A percentile compares a stretch with the other conserved stretches of the same genome.
Evolutionary conservation across 441 rosid genomes (phyloP).

Genomic region (Adansonia madagascariensis): DNA sequence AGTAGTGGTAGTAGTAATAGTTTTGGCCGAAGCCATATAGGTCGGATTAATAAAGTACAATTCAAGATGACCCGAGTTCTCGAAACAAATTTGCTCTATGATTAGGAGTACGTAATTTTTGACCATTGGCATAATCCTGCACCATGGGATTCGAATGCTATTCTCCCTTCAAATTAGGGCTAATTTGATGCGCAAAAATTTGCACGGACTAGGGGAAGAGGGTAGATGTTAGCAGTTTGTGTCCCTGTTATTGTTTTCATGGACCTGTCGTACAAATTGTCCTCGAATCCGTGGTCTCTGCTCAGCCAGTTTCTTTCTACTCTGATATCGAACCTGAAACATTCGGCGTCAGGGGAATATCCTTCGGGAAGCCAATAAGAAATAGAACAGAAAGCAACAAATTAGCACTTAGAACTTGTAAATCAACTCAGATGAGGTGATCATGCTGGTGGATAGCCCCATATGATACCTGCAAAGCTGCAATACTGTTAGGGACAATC

Average conservation of each 20-base stretch:
- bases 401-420: constrained; percentile 10
- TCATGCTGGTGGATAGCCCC: not conserved
- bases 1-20: not conserved
- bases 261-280: constrained; percentile 47
- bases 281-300: constrained; percentile 58
- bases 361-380: not conserved
- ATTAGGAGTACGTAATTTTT: constrained; percentile 7
- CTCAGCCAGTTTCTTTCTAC: constrained; percentile 58
- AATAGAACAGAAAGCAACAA: not conserved
- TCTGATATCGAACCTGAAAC: constrained; percentile 59
- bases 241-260: constrained; percentile 36
- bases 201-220: constrained; percentile 3
- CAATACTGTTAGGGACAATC: not conserved
- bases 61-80: constrained; percentile 21
- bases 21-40: not conserved
- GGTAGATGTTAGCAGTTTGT: constrained; percentile 26
- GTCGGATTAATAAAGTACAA: constrained; percentile 21
- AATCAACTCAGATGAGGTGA: constrained; percentile 19
- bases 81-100: not conserved
- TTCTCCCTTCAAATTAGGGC: constrained; percentile 2
- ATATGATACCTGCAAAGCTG: constrained; percentile 10
- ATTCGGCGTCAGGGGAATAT: not conserved
- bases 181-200: constrained; percentile 23
- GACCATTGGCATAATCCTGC: constrained; percentile 21
- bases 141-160: constrained; percentile 20